Evolutionary conservation across 129 eudicot species (phyloP).

Genomic region (Silybum marianum): DNA sequence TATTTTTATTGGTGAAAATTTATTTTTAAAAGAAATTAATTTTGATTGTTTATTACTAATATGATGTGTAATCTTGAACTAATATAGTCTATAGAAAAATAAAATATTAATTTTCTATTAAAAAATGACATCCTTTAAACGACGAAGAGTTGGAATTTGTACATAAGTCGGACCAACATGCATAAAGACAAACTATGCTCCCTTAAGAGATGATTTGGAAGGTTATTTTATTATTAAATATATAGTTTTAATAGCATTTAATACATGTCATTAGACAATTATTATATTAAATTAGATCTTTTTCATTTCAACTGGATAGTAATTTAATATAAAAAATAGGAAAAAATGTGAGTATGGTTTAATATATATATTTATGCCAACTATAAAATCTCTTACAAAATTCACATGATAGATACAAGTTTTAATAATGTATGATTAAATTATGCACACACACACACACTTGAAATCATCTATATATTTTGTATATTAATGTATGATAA

Average conservation of each 20-base stretch:
- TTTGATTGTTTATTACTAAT: not conserved
- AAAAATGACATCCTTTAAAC: constrained; percentile 16
- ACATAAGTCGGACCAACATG: constrained; percentile 27
- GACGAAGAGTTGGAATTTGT: constrained; percentile 26
- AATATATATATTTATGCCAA: not conserved
- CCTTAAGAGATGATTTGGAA: constrained; percentile 16
- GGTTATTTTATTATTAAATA: constrained; percentile 1
- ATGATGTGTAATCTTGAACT: constrained; percentile 21
- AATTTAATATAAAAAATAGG: not conserved
- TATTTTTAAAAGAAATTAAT: not conserved
- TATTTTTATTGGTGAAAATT: constrained; percentile 10
- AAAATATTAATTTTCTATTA: constrained; percentile 10
- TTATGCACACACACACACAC: not conserved
- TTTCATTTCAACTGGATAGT: not conserved
- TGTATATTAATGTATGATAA: not conserved
- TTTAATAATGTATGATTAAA: not conserved
- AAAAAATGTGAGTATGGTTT: not conserved
- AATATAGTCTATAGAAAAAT: not conserved
- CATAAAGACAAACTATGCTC: constrained; percentile 32
- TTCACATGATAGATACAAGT: not conserved
- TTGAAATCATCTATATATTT: no score
- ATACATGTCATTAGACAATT: not conserved
- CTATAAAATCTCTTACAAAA: not conserved
- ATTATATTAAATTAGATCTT: not conserved
- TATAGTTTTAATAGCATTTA: not conserved